Base-by-base conservation (phyloP, 75 land plant species). In the Pinus albicaulis region DNA sequence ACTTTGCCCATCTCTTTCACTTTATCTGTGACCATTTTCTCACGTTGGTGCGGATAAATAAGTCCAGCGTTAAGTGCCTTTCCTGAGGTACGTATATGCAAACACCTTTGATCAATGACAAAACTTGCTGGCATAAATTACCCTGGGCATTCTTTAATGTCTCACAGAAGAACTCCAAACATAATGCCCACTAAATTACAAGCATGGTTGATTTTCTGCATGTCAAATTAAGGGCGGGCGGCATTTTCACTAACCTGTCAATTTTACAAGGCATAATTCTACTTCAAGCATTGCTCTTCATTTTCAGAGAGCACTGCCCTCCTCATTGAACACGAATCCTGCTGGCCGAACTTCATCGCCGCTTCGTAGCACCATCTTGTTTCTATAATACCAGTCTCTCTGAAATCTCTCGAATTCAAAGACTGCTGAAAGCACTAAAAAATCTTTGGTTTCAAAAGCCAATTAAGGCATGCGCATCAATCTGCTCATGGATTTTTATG, bases 1-100 rank as follows among this genome's bases (percentile, higher is more conserved):
- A 78, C 84, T 78, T 71, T 64, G 77, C 74, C 62, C 34, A 48
- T 76, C 24, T 73, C 61, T 65, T 80, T 31, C 55, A 73, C 15
- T 63, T 78, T 53, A 81, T 84, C 52, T 76, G 71, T 68, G 71
- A n/a, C 52, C 71, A 68, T 68, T 68, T n/a, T 41, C 23, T n/a
- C 52, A 68, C 48, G 23, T 36, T 44, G 52, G 20, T 41, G 71
- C 41, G 24, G 71, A 68, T 38, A 68, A 41, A 20, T 41, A 36
- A 38, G 48, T 68, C 71, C 41, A 11, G 71, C 41, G 71, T 41
- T 68, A 68, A 68, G 12, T 34, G 38, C 44, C 48, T 66, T 36
- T 66, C 70, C 48, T 3, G 71, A 20, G 41, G 71, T 36, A 68
- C 20, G 44, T 36, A 22, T 48, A 48, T 8, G 53, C 53, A 48